Conservation (phyloP, 139 green algal species). For the Volvox reticuliferus region DNA sequence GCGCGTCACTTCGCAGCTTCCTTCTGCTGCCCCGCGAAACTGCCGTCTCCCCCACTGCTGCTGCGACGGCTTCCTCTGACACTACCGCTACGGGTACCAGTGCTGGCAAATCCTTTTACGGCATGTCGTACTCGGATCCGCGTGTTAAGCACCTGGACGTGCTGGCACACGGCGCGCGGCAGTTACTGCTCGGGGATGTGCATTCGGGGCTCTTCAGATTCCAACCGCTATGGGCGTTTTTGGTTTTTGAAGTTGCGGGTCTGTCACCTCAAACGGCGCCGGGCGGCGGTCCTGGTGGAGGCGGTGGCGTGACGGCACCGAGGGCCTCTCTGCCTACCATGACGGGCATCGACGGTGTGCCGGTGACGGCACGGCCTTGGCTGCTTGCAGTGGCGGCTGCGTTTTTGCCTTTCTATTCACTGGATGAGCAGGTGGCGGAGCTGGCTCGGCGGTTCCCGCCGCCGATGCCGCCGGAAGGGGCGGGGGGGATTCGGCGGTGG, state of each 20-base stretch:
- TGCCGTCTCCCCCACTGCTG: conserved; percentile 44
- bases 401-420: conserved; percentile 82
- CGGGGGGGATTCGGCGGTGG: conserved; percentile 14
- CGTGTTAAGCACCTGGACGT: conserved; percentile 86
- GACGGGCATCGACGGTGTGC: conserved; percentile 61
- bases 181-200: conserved; percentile 89
- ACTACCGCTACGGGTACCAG: not conserved
- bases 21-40: conserved; percentile 72
- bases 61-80: not conserved
- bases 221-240: conserved; percentile 74
- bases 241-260: conserved; percentile 44
- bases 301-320: not conserved
- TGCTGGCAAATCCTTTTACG: no score
- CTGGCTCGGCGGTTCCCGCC: conserved; percentile 61
- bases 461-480: conserved; percentile 32
- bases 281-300: not conserved
- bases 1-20: conserved; percentile 57
- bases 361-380: conserved; percentile 49
- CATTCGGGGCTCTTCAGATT: conserved; percentile 72
- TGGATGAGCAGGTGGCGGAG: not conserved
- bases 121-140: conserved; percentile 59
- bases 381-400: conserved; percentile 68
- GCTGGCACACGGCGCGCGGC: conserved; percentile 75
- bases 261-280: not conserved
- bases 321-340: not conserved